These are phyloP conservation scores for Aspergillus viridinutans DNA, from an alignment of 2,329 filamentous ascomycete species.

Conservation along the genomic window DNA sequence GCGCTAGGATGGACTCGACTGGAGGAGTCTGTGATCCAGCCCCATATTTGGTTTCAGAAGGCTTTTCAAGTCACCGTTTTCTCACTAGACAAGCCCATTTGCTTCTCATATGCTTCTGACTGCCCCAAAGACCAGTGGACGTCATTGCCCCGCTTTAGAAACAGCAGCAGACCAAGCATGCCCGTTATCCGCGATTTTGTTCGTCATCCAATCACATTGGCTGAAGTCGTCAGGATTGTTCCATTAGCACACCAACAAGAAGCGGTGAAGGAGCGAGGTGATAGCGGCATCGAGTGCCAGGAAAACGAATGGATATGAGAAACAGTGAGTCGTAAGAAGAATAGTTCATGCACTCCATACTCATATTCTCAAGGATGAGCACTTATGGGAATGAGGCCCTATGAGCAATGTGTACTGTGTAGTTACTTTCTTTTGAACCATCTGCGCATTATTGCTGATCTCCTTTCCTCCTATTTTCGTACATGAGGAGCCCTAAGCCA, in stretches of 20 bases:
- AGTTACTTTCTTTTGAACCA: background rate
- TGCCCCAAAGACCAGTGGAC: constrained; percentile 2
- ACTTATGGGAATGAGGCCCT: background rate
- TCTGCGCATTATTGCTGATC: background rate
- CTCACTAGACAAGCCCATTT: background rate
- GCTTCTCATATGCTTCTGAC: background rate
- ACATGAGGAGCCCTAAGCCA: background rate
- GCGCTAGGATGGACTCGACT: background rate
- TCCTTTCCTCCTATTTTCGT: background rate
- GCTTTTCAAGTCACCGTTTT: background rate
- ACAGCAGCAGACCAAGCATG: constrained; percentile 9
- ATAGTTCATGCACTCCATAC: background rate
- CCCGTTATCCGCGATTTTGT: constrained; percentile 14
- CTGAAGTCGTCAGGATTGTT: constrained; percentile 6
- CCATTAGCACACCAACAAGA: constrained; percentile 8
- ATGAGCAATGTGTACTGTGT: background rate
- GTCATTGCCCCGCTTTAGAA: constrained; percentile 11
- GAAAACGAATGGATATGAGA: background rate
- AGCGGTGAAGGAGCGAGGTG: constrained; percentile 14
- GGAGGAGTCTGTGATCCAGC: background rate
- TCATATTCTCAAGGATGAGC: background rate
- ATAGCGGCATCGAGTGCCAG: background rate
- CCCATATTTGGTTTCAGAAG: too few species aligned
- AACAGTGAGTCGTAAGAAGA: background rate
- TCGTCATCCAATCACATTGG: constrained; percentile 10